Base-by-base conservation (phyloP, 2,329 filamentous ascomycete species). In the Hawksworthiomyces lignivorus region DNA sequence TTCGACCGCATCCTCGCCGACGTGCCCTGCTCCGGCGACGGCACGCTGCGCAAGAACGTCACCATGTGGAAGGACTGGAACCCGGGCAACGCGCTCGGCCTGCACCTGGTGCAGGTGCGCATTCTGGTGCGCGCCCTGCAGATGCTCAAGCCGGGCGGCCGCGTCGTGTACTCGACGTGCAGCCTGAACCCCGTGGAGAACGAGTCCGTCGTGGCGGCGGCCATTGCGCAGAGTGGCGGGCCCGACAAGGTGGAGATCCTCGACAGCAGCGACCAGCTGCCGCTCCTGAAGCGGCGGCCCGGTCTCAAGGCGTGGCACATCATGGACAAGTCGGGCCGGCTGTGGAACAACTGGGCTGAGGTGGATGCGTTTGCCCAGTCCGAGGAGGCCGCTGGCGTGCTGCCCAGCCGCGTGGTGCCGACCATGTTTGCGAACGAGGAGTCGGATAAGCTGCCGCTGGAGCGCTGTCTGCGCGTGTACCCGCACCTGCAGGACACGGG, bases 171-270 rank as follows among this genome's bases (percentile, higher is more conserved):
- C 68, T 97, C 90, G 4, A 98, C 92, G 17, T 98, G 92, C 73
- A 96, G 88, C 62, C 87, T 98, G 85, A 98, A 98, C 65, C 92
- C 92, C 0, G 80, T 97, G 21, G 92, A 98, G 69, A 95, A 98
- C 56, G 92, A 98, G 65, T 83, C 92, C 7, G 88, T 97, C 14
- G 71, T 98, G 46, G 80, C 86, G 1, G 82, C 84, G 20, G 92
- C 92, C 10, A 89, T 98, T 53, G 84, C 88, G 53, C 77, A 89
- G 43, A 97, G 89, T 56, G 92, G 92, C 48, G 92, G 92, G 4
- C 64, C 77, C 4, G 72, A 75, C 12, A 92, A 89, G 57, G 84
- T 98, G 37, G 76, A 84, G 50, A 81, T 98, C 33, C 62, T 97
- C 43, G 87, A 96, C 61, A 92, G 84, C 64, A 84, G 80, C 56